A percentile compares a stretch with the other conserved stretches of the same genome.
Evolutionary conservation across 257 asterid species (phyloP).

Genomic region (Haberlea rhodopensis): DNA sequence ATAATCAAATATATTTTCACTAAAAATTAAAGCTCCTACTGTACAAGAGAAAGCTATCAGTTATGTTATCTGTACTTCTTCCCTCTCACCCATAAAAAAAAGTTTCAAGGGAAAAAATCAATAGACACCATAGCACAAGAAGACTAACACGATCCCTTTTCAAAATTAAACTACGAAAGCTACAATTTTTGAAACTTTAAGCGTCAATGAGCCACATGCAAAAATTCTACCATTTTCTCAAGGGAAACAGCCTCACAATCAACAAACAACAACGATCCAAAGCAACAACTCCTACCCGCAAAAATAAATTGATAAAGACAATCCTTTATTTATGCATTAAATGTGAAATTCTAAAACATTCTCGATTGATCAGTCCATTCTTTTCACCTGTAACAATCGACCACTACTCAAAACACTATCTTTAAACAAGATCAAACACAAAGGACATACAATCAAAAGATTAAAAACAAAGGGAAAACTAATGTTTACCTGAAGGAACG

Average conservation of each 20-base stretch:
- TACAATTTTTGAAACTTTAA: conserved; percentile 1
- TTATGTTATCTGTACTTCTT: too few species aligned
- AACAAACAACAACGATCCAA: too few species aligned
- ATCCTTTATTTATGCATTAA: too few species aligned
- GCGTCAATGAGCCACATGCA: background rate
- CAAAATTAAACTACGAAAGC: background rate
- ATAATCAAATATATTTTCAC: background rate
- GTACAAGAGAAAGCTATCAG: too few species aligned
- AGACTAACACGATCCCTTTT: background rate
- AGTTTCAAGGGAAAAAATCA: too few species aligned
- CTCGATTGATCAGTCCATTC: conserved; percentile 1
- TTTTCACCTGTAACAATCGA: background rate
- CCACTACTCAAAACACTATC: conserved; percentile 2
- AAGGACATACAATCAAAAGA: background rate
- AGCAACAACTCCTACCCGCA: too few species aligned
- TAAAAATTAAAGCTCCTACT: too few species aligned
- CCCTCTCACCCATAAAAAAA: too few species aligned
- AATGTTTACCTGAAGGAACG: conserved; percentile 64
- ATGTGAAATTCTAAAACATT: conserved; percentile 1
- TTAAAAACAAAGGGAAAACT: background rate
- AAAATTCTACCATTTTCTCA: conserved; percentile 1
- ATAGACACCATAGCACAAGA: conserved; percentile 4
- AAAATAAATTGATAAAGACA: too few species aligned
- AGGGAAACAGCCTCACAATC: too few species aligned
- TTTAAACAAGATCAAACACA: conserved; percentile 1